phyloP scores from a whole-genome alignment of 1,139 yeast species.

The Arxiozyma telluris region DNA sequence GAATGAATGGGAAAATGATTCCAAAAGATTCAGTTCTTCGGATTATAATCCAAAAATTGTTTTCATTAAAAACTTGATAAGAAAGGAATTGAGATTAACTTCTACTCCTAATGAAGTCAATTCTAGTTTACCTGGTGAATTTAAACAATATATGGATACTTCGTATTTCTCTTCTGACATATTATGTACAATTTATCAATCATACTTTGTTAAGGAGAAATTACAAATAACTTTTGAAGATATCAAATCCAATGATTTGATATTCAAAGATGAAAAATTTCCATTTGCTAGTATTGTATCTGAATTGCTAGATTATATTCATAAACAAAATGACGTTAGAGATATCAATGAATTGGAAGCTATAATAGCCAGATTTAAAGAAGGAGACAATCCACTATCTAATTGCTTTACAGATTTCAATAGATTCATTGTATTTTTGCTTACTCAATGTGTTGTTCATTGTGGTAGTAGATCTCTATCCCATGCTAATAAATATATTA shows the following conservation, averaged over 20 bases:
- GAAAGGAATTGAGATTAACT: conserved; percentile 71
- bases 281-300: conserved; percentile 31
- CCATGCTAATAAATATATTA: conserved; percentile 67
- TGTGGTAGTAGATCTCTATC: conserved; percentile 87
- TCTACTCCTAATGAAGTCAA: conserved; percentile 61
- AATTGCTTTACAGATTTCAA: conserved; percentile 33
- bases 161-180: conserved; percentile 37
- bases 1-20: conserved; percentile 81
- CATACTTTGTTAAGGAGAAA: conserved; percentile 23
- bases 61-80: conserved; percentile 69
- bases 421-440: conserved; percentile 46
- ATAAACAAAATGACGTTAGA: conserved; percentile 29
- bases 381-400: conserved; percentile 22
- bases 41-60: conserved; percentile 62
- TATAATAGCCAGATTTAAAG: conserved; percentile 32
- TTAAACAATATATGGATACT: conserved; percentile 51
- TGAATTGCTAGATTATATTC: conserved; percentile 31
- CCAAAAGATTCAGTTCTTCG: conserved; percentile 33
- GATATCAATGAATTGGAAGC: conserved; percentile 28
- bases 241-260: conserved; percentile 26
- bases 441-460: conserved; percentile 66
- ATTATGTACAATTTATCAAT: conserved; percentile 31
- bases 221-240: conserved; percentile 21
- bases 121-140: conserved; percentile 70
- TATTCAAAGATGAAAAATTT: conserved; percentile 29